Base-by-base conservation (phyloP, 2,329 filamentous ascomycete species). In the Fusarium sp. region DNA sequence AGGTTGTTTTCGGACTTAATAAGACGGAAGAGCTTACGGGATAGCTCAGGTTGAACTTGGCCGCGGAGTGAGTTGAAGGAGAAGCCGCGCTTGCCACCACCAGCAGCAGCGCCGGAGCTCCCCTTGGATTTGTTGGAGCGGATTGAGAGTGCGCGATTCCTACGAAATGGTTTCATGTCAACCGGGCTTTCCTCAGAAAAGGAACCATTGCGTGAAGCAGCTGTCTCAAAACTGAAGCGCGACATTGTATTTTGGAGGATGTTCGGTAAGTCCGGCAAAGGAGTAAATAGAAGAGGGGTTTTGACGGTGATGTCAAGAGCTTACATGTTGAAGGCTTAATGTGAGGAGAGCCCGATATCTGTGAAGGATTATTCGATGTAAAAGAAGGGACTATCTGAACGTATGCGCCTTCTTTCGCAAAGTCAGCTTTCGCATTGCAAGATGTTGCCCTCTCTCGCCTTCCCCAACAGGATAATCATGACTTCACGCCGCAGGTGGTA, bases 1-100 rank as follows among this genome's bases (percentile, higher is more conserved):
- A 94, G 90, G 77, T 92, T 90, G 84, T 98, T 98, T 81, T 97
- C 92, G 50, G 92, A 93, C 84, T 99, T 99, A 85, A 98, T 97
- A 65, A 99, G 87, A 74, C 91, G 92, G 86, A 91, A 97, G 52
- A 99, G 89, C 78, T 91, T 93, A 80, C 93, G 94, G 74, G 93
- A 94, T 28, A 98, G 88, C 80, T 98, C 94, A 6, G 94, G 93
- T 78, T 97, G 94, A 73, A 91, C 88, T 49, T 91, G 89, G 57
- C 94, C 94, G 52, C 95, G 93, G 57, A 99, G 89, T 21, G 94
- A 96, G 70, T 88, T 90, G 83, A 98, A 92, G 62, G 90, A 92
- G 84, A 98, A 97, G 76, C 92, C 90, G 74, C 87, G 89, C 66
- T 78, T 76, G 58, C 82, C 76, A 46, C 78, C 75, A 46, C 78